Percentiles rank a stretch among this genome's conserved stretches.
Evolutionary conservation across 257 asterid species (phyloP).

Genomic region (Solanum chilense): DNA sequence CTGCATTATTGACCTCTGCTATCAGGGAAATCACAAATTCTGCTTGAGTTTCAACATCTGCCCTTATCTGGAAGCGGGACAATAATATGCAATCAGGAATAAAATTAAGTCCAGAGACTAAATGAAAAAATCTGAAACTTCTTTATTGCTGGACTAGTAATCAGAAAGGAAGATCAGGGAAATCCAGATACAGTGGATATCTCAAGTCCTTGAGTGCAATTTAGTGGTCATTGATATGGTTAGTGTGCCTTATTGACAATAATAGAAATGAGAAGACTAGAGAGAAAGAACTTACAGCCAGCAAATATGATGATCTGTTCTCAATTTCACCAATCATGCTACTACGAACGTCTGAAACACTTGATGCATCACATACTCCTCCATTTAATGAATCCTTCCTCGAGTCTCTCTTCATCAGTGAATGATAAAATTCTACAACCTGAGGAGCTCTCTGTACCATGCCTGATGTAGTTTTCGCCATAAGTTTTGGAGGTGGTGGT

Average conservation of each 20-base stretch:
- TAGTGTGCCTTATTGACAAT: not conserved
- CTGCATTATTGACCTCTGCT: slow-evolving; percentile 64
- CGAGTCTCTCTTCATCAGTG: slow-evolving; percentile 86
- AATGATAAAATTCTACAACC: slow-evolving; percentile 85
- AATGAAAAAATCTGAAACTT: not conserved
- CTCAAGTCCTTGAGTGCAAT: not conserved
- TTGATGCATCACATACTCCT: slow-evolving; percentile 49
- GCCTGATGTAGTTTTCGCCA: slow-evolving; percentile 29
- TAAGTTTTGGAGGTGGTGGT: slow-evolving; percentile 50
- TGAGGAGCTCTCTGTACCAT: slow-evolving; percentile 79
- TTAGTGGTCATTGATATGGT: not conserved
- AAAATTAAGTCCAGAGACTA: not conserved
- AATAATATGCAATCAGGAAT: not conserved
- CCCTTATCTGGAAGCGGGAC: slow-evolving; percentile 48
- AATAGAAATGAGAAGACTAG: not conserved
- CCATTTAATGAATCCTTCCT: slow-evolving; percentile 70
- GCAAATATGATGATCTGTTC: slow-evolving; percentile 78
- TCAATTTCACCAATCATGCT: slow-evolving; percentile 92
- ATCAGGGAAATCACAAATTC: slow-evolving; percentile 77
- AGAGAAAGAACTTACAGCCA: slow-evolving; percentile 50
- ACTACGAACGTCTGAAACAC: slow-evolving; percentile 71
- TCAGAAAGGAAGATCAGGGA: not conserved
- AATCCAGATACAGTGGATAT: not conserved
- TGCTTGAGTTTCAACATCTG: slow-evolving; percentile 90
- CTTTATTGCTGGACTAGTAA: not conserved